phyloP scores from a whole-genome alignment of 177 flowering plant species.

The Vitis hybrid region DNA sequence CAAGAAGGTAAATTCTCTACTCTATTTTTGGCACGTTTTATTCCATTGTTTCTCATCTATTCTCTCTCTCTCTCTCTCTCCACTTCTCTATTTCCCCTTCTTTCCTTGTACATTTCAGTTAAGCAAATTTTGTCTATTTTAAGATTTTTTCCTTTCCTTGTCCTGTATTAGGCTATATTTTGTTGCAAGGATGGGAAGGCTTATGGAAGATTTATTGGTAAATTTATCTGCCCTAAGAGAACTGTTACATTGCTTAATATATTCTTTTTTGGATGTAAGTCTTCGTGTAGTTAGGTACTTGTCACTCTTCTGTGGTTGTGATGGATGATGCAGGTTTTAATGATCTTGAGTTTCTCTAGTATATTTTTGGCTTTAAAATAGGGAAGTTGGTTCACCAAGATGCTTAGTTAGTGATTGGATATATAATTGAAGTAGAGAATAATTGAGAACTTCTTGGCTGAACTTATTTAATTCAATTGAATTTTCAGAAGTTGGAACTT shows the following conservation, averaged over 20 bases:
- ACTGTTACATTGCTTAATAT: background rate
- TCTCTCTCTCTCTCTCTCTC: background rate
- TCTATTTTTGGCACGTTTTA: conserved; percentile 1
- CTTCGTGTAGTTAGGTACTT: too few relatives aligned
- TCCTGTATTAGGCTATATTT: conserved; percentile 51
- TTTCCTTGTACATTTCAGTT: background rate
- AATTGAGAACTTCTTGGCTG: too few relatives aligned
- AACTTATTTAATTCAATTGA: too few relatives aligned
- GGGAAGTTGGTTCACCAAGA: too few relatives aligned
- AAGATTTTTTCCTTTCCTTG: background rate
- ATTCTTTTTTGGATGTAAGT: background rate
- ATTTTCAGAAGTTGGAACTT: too few relatives aligned
- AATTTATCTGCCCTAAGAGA: background rate
- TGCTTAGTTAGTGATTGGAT: too few relatives aligned
- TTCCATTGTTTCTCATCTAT: background rate
- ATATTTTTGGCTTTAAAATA: too few relatives aligned
- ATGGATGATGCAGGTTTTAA: too few relatives aligned
- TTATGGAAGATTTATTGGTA: conserved; percentile 64
- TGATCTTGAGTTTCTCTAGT: too few relatives aligned
- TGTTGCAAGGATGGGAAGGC: conserved; percentile 40
- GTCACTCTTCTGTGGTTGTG: too few relatives aligned
- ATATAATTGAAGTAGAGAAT: too few relatives aligned
- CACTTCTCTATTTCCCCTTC: background rate
- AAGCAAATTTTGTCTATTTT: too few relatives aligned
- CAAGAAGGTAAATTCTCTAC: conserved; percentile 50